Base-by-base conservation (phyloP, 2,329 filamentous ascomycete species). In the Cladosporium sp. region DNA sequence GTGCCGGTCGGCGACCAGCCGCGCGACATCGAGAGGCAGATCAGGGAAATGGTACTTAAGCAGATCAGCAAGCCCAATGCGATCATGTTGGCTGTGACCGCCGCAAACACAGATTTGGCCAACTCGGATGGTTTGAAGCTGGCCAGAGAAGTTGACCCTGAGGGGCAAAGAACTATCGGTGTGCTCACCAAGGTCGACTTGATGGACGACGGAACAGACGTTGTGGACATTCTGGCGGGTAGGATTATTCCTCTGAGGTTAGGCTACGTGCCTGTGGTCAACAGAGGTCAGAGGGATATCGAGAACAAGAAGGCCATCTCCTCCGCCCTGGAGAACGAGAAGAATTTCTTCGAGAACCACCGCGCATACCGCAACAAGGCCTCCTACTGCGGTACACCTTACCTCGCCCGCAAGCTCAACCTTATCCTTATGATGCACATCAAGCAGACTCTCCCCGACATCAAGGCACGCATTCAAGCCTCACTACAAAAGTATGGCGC, bases 341-440 rank as follows among this genome's bases (percentile, higher is more conserved):
- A 92, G 85, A 90, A 91, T 77, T 99, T 97, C 79, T 99, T 99
- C 78, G 95, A 99, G 75, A 94, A 94, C 79, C 95, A 99, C 86
- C 96, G 96, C 82, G 94, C 95, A 37, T 99, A 99, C 81, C 88
- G 93, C 67, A 99, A 98, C 82, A 99, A 99, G 88, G 93, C 92
- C 77, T 91, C 93, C 6, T 99, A 99, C 85, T 99, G 95, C 80
- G 95, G 95, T 78, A 99, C 95, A 3, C 95, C 95, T 4, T 99
- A 99, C 77, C 84, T 99, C 67, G 95, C 95, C 4, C 89, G 94
- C 72, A 99, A 99, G 82, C 87, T 99, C 67, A 99, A 99, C 81
- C 85, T 99, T 74, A 98, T 99, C 76, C 86, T 99, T 72, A 98
- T 99, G 94, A 99, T 99, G 95, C 95, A 99, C 83, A 99, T 99